phyloP scores from a whole-genome alignment of 2,329 filamentous ascomycete genomes.

The Blumeria graminis region DNA sequence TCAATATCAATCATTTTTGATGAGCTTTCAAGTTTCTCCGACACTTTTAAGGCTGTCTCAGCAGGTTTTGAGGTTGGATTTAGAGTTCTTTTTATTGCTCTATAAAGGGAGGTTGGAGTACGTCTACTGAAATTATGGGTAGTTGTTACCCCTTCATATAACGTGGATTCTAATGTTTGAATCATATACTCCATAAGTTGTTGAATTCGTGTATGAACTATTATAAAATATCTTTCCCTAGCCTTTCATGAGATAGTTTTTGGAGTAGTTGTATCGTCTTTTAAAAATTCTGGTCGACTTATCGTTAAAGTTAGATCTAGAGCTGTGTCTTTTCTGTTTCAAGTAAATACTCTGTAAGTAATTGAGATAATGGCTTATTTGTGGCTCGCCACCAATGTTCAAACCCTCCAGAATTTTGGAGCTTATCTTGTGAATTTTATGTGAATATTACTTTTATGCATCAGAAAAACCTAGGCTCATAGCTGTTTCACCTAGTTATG shows the following conservation, averaged over 20 bases:
- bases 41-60: neutral
- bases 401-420: neutral
- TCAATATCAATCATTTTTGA: neutral
- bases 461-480: too few relatives aligned
- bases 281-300: neutral
- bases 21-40: neutral
- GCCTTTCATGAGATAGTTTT: neutral
- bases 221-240: neutral
- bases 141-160: neutral
- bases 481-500: too few relatives aligned
- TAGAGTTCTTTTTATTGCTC: neutral
- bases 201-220: neutral
- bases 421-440: neutral
- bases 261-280: neutral
- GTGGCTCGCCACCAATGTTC: neutral
- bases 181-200: neutral
- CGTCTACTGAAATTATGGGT: neutral
- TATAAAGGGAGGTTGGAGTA: neutral
- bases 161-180: neutral
- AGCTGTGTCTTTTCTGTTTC: neutral
- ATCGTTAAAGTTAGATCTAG: neutral
- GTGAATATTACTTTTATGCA: too few relatives aligned
- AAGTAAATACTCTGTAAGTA: neutral
- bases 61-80: neutral
- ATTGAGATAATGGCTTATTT: neutral